Base-by-base conservation (phyloP, 495 filamentous ascomycete species). In the Aspergillus biplanus region DNA sequence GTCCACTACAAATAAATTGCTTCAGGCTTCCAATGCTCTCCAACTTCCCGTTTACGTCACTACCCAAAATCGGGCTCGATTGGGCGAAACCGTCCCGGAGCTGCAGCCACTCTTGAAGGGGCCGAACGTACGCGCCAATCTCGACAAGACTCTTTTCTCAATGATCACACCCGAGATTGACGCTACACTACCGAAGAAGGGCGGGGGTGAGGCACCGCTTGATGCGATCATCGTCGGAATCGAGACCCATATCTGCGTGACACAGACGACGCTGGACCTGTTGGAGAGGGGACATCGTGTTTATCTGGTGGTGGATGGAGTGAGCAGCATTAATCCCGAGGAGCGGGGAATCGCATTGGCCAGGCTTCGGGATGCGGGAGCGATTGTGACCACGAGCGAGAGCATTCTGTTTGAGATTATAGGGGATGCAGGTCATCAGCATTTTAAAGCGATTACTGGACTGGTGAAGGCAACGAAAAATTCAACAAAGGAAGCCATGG, bases 181-280 rank as follows among this genome's bases (percentile, higher is more conserved):
- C 15, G 69, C 73, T 5, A 53, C 73, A 2, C 67, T 79, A 34
- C 76, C 69, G 2, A 68, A 70, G 4, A 69, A 56, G 6, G 18
- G 8, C 1, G 39, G 61, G 4, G 59, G 59, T 0, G 58, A 62
- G n/a, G 7, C 8, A 16, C 55, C 54, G 27, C 59, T 77, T 7
- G 75, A 78, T 62, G 76, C 70, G 44, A 82, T 75, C 12, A 73
- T 81, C 56, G 88, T 96, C 6, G 95, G 95, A 9, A 96, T 99
- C 69, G 95, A 99, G 75, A 83, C 85, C 31, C 95, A 99, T 73
- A 94, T 99, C 70, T 99, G 95, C 77, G 87, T 99, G 4, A 92
- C 91, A 63, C 94, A 97, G 80, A 97, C 94, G 27, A 86, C 90
- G 33, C 81, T 98, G 3, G 95, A 97, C 75, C 71, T 96, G 31